These are phyloP conservation scores for Alternaria triticina DNA, from an alignment of 2,329 filamentous ascomycete species.

Conservation along the genomic window DNA sequence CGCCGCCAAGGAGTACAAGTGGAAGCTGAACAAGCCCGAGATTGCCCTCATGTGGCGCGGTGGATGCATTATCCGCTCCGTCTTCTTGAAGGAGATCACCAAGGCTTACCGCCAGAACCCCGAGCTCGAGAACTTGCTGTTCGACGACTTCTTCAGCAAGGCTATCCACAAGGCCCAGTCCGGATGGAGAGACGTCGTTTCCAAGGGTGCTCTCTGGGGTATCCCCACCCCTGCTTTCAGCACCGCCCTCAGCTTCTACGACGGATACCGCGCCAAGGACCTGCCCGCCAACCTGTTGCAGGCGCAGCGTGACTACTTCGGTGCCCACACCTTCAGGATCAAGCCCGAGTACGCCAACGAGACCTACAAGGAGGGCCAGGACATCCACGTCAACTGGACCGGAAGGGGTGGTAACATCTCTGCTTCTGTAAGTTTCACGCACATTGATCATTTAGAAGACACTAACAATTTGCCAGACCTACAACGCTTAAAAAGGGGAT, in stretches of 20 bases:
- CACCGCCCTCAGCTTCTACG: conserved; percentile 97
- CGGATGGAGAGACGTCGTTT: conserved; percentile 68
- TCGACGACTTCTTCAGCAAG: conserved; percentile 99
- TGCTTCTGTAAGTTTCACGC: conserved; percentile 64
- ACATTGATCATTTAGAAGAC: not conserved
- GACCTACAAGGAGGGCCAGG: conserved; percentile 82
- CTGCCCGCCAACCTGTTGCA: conserved; percentile 98
- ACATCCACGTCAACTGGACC: conserved; percentile 99
- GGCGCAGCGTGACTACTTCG: conserved; percentile 99
- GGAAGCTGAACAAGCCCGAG: conserved; percentile 99
- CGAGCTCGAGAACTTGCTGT: conserved; percentile 96
- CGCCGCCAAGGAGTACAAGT: conserved; percentile 91
- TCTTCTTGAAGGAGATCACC: conserved; percentile 99
- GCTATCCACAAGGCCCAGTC: conserved; percentile 94
- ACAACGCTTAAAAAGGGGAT: conserved; percentile 75
- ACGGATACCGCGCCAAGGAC: conserved; percentile 96
- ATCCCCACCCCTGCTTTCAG: conserved; percentile 97
- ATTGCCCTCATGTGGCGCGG: conserved; percentile 99
- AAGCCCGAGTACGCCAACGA: conserved; percentile 62
- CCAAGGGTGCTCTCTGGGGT: conserved; percentile 90
- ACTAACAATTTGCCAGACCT: conserved; percentile 62
- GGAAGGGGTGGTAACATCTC: conserved; percentile 96
- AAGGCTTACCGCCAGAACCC: conserved; percentile 89
- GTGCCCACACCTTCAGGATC: conserved; percentile 64
- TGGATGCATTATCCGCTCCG: conserved; percentile 99